Conservation (phyloP, 75 land plant species). For the Isoetes taiwanensis region DNA sequence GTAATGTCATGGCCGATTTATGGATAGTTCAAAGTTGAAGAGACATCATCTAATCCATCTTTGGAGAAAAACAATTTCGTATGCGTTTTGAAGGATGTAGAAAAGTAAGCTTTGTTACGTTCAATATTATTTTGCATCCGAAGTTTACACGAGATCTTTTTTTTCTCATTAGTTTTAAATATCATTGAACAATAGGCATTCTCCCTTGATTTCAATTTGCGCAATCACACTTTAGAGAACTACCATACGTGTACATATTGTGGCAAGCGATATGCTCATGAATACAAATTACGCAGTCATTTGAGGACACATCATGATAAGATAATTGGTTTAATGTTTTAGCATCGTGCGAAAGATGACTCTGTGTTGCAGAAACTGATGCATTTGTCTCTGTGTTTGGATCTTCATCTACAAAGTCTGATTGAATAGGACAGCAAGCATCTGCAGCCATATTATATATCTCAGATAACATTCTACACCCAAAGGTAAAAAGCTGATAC, state of each 20-base stretch:
- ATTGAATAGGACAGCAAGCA: too few species aligned
- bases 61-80: constrained; percentile 82
- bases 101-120: constrained; percentile 36
- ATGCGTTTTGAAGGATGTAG: constrained; percentile 89
- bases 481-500: too few species aligned
- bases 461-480: too few species aligned
- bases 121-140: background rate
- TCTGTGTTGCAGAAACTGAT: background rate
- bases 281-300: constrained; percentile 80
- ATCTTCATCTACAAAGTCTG: too few species aligned
- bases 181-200: constrained; percentile 50
- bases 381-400: too few species aligned
- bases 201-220: constrained; percentile 91
- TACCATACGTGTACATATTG: constrained; percentile 91
- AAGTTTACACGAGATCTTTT: background rate
- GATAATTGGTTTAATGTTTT: constrained; percentile 27
- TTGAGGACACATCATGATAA: constrained; percentile 79
- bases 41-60: constrained; percentile 86
- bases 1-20: constrained; percentile 83
- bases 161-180: background rate
- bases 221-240: constrained; percentile 90
- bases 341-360: background rate
- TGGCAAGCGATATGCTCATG: constrained; percentile 94
- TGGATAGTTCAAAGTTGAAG: constrained; percentile 94
- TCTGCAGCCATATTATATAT: too few species aligned